Base-by-base conservation (phyloP, 2,329 filamentous ascomycete genomes). In the Fusarium sp. region DNA sequence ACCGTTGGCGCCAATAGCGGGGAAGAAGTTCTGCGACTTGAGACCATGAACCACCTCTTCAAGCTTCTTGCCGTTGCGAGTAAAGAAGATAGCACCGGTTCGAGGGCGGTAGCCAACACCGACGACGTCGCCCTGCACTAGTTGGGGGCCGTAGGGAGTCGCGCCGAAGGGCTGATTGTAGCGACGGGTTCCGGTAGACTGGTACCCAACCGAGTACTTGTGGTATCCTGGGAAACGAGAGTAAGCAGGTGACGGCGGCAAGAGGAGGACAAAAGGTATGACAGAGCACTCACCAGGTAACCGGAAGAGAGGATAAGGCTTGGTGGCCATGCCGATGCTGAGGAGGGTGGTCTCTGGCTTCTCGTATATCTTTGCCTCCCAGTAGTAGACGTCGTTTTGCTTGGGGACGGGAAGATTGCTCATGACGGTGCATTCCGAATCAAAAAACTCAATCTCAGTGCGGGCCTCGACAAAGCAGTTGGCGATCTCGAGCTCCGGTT, bases 341-440 rank as follows among this genome's bases (percentile, higher is more conserved):
- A 99, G 89, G 75, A 94, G 85, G 0, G 94, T 97, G 68, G 86
- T 91, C 73, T 98, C 96, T 5, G 96, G 95, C 84, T 98, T 98
- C 72, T 99, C 96, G 84, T 97, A 99, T 62, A 99, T 93, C 87
- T 99, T 99, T 65, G 95, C 94, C 83, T 99, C 96, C 96, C 96
- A 99, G 84, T 99, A 99, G 83, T 99, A 99, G 13, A 98, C 96
- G 80, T 99, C 96, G 80, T 99, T 99, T 81, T 99, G 96, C 81
- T 99, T 99, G 16, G 96, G 96, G 9, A 99, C 94, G 1, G 96
- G 96, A 45, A 99, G 84, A 79, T 99, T 99, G 87, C 93, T 97
- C 87, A 98, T 94, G 71, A 98, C 96, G 77, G 95, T 97, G 85
- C 96, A 98, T 82, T 97, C 96, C 3, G 95, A 96, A 83, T 99